These are phyloP conservation scores for Pythium plurisporium DNA, from an alignment of 352 stramenopile genomes.

Conservation along the genomic window DNA sequence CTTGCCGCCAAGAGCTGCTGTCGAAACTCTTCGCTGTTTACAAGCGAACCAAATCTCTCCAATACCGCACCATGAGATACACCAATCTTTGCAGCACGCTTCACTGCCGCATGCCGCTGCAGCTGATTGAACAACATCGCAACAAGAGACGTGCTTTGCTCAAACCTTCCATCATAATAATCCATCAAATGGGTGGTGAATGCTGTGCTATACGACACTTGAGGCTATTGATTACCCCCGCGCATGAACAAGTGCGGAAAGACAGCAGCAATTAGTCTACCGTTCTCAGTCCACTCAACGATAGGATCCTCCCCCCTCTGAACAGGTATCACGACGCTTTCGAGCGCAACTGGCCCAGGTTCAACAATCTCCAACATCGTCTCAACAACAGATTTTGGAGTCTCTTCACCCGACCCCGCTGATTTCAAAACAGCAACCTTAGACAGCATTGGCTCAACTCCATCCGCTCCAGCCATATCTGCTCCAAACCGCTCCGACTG, in stretches of 20 bases:
- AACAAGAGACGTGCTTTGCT: neutral
- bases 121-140: slow-evolving; percentile 13
- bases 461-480: neutral
- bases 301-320: neutral
- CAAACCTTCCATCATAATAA: slow-evolving; percentile 15
- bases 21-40: slow-evolving; percentile 2
- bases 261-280: neutral
- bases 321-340: neutral
- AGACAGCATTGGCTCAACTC: neutral
- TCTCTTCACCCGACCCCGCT: neutral
- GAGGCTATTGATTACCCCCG: neutral
- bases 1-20: neutral
- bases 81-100: slow-evolving; percentile 5
- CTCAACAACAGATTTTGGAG: neutral
- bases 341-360: neutral
- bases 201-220: neutral
- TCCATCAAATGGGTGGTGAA: neutral
- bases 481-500: neutral
- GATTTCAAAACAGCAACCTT: neutral
- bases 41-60: neutral
- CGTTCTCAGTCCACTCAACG: slow-evolving; percentile 6
- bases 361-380: neutral
- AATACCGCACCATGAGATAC: neutral
- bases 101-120: slow-evolving; percentile 5
- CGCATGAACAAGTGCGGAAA: slow-evolving; percentile 9